Evolutionary conservation across 352 stramenopile genomes (phyloP), one percentile per base, ranked within the genome.

Genomic region (Halophytophthora batemanensis): DNA sequence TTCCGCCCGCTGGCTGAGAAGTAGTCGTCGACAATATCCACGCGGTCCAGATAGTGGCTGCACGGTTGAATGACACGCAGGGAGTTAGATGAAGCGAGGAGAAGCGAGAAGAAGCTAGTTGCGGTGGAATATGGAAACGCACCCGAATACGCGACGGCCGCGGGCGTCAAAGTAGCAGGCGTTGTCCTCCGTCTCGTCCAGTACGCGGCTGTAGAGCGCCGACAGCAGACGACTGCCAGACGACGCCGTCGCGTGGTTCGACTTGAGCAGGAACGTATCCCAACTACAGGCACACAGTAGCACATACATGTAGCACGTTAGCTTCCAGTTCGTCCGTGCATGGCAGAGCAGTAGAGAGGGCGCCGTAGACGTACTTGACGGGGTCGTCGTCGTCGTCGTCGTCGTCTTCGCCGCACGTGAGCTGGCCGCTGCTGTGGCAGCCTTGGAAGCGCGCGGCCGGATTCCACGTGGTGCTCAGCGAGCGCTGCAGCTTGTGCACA

Each of bases 201-300:
- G 64, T 45, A 90, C 66, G 45, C 81, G 77, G 55, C 83, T 89
- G 66, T 90, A 93, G 53, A 89, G 86, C 25, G 83, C 69, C 19
- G 81, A 90, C 18, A 93, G 61, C 68, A 93, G 61, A 39, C 81
- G 81, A 51, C 78, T 84, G 12, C 83, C 82, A 1, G 74, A 77
- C 3, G 80, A 91, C 18, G 73, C 77, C 14, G 67, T 74, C 13
- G 72, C 67, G 34, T 48, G 66, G 40, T 61, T 81, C 28, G 64
- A 71, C 19, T 71, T 61, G 18, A 77, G 63, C 29, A 66, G 43
- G 54, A 77, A 71, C 14, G 50, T 37, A 36, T 77, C 59, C 69
- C 58, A 83, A 31, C 70, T 80, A 48, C 60, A 60, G 53, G 29
- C 33, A 70, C 34, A 64, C 37, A 59, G 14, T 22, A 23, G 29